Evolutionary conservation across 352 stramenopile genomes (phyloP).

Genomic region (Globisporangium spiculum): DNA sequence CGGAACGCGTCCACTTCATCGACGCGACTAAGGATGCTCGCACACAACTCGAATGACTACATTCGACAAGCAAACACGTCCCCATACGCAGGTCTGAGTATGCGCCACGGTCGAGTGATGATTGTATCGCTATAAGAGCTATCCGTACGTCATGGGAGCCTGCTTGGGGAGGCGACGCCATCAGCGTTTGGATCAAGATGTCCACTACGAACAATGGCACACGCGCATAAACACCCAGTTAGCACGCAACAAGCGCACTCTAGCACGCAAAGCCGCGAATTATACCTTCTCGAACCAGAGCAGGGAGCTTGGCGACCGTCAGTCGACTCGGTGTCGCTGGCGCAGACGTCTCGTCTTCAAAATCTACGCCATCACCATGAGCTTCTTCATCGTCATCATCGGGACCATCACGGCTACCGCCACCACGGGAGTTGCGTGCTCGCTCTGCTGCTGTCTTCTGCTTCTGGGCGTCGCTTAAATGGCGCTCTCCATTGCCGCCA

Average conservation of each 20-base stretch:
- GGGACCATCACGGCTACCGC: not conserved
- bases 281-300: conserved; percentile 22
- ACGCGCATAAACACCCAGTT: not conserved
- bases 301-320: conserved; percentile 15
- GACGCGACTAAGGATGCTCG: conserved; percentile 34
- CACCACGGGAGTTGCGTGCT: not conserved
- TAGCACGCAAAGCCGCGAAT: not conserved
- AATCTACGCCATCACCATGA: not conserved
- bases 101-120: too few species aligned
- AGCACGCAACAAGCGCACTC: not conserved
- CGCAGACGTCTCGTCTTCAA: not conserved
- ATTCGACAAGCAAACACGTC: not conserved
- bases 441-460: not conserved
- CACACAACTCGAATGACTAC: conserved; percentile 36
- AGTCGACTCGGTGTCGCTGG: not conserved
- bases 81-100: not conserved
- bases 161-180: conserved; percentile 7
- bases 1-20: conserved; percentile 45
- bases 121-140: not conserved
- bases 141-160: conserved; percentile 9
- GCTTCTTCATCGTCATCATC: not conserved
- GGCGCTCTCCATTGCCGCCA: not conserved
- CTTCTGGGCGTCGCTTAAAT: not conserved
- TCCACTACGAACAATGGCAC: conserved; percentile 9
- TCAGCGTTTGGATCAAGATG: conserved; percentile 13